phyloP scores from a whole-genome alignment of 75 land plant genomes.

The Chamaecyparis obtusa region DNA sequence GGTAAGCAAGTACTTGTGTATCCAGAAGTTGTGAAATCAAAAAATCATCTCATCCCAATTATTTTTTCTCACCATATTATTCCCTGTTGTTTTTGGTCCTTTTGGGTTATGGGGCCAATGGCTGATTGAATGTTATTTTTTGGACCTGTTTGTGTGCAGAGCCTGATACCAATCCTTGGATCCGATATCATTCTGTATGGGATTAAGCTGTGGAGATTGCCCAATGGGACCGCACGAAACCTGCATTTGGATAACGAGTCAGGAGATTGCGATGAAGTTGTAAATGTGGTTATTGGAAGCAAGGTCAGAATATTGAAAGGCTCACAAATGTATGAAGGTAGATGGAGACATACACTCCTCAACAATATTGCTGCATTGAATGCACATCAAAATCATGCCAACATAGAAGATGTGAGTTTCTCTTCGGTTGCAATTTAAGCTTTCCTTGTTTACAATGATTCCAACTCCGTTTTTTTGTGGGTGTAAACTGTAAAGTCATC shows the following conservation, averaged over 20 bases:
- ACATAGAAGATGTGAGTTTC: conserved; percentile 5
- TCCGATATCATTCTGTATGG: conserved; percentile 6
- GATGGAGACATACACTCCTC: background rate
- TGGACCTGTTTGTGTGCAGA: background rate
- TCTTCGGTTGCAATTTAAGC: background rate
- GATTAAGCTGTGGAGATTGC: conserved; percentile 4
- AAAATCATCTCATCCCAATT: too few relatives aligned
- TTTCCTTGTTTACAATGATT: background rate
- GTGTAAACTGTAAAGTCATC: background rate
- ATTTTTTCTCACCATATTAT: too few relatives aligned
- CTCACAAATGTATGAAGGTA: background rate
- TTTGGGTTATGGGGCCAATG: background rate
- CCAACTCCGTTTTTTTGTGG: background rate
- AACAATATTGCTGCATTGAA: conserved; percentile 5
- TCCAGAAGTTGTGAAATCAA: background rate
- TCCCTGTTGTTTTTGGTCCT: background rate
- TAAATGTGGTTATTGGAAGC: conserved; percentile 5
- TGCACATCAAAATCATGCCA: background rate
- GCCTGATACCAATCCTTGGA: conserved; percentile 8
- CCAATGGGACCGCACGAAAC: conserved; percentile 5
- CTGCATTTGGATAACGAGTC: conserved; percentile 2
- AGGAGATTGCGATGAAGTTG: conserved; percentile 5
- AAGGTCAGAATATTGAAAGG: conserved; percentile 6
- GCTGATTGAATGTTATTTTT: background rate
- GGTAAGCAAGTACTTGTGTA: background rate